Evolutionary conservation across 2,329 filamentous ascomycete genomes (phyloP).

Genomic region (Fusarium sp.): DNA sequence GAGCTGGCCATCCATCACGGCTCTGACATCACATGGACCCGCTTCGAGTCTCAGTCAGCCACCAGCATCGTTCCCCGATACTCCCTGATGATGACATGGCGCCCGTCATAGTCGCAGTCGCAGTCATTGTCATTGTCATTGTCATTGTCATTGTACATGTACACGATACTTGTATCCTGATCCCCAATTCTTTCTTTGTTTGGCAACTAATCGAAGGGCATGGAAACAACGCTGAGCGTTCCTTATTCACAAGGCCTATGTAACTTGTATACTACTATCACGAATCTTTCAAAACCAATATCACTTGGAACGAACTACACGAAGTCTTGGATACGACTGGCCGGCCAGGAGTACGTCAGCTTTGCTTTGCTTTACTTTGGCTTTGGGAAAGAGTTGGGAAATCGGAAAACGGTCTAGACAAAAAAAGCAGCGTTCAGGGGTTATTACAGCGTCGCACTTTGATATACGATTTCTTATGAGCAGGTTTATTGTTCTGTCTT

Average conservation of each 20-base stretch:
- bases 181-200: slow-evolving; percentile 33
- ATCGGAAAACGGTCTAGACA: slow-evolving; percentile 34
- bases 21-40: slow-evolving; percentile 37
- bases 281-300: slow-evolving; percentile 4
- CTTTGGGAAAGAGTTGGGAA: slow-evolving; percentile 6
- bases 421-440: slow-evolving; percentile 29
- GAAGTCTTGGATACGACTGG: slow-evolving; percentile 28
- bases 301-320: slow-evolving; percentile 14
- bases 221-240: slow-evolving; percentile 37
- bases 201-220: slow-evolving; percentile 33
- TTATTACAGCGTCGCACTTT: slow-evolving; percentile 23
- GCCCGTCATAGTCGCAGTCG: slow-evolving; percentile 35
- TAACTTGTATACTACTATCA: slow-evolving; percentile 37
- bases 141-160: slow-evolving; percentile 4
- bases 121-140: slow-evolving; percentile 8
- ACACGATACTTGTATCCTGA: slow-evolving; percentile 11
- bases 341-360: slow-evolving; percentile 33
- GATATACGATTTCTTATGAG: slow-evolving; percentile 10
- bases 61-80: slow-evolving; percentile 17
- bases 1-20: not conserved
- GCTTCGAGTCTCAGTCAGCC: slow-evolving; percentile 20
- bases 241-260: slow-evolving; percentile 21
- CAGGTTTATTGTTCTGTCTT: not conserved
- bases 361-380: not conserved
- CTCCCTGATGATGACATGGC: slow-evolving; percentile 50